These are phyloP conservation scores for Nannochloris sp. DNA, from an alignment of 139 green algal genomes.

Conservation along the genomic window DNA sequence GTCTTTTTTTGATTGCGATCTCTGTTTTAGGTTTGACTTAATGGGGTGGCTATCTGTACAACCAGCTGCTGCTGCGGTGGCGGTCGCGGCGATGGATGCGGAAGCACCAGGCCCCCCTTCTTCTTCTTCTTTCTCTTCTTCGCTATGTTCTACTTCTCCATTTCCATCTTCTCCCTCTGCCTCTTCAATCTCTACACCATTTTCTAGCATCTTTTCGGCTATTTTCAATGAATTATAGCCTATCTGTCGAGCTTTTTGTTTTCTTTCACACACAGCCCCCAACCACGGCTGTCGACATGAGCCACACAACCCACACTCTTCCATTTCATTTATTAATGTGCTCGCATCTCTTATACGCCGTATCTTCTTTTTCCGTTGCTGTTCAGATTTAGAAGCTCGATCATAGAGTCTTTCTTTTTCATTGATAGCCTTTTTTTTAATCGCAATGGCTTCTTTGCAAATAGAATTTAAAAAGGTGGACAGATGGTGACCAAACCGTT, in stretches of 20 bases:
- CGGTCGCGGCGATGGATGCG: no score
- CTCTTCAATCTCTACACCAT: neutral
- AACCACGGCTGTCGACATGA: neutral
- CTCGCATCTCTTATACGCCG: no score
- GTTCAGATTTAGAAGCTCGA: no score
- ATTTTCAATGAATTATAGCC: neutral
- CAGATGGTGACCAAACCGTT: constrained; percentile 13
- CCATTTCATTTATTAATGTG: neutral
- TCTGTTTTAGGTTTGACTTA: no score
- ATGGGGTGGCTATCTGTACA: no score
- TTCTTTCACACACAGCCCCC: neutral
- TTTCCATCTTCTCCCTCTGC: neutral
- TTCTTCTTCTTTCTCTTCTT: neutral
- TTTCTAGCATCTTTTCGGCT: neutral
- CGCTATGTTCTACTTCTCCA: neutral
- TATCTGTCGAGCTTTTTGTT: neutral
- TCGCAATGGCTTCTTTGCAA: neutral
- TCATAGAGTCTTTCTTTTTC: neutral
- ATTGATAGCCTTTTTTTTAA: neutral
- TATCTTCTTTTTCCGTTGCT: no score
- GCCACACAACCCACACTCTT: neutral
- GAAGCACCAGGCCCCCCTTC: neutral
- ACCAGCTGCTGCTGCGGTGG: no score
- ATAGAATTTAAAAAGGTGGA: constrained; percentile 1
- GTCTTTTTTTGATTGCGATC: no score